Evolutionary conservation across 1,139 yeast genomes (phyloP), one percentile per base, ranked within the genome.

Genomic region (Zygotorulaspora mrakii): DNA sequence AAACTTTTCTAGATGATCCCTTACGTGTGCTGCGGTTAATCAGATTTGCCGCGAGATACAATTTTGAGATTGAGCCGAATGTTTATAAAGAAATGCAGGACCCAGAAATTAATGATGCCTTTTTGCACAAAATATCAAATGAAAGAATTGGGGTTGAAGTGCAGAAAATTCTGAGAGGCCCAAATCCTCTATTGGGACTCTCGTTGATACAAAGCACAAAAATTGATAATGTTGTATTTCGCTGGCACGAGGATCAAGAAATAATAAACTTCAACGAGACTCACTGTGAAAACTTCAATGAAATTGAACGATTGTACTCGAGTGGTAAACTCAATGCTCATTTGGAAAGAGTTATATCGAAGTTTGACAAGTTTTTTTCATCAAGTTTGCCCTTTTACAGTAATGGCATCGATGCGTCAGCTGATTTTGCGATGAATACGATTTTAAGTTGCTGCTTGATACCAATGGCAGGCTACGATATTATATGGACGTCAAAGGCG

Each of bases 1-100:
- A 82, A 54, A 91, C 99, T 0, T 91, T 91, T 56, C 61, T 81
- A 39, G 98, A 91, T 59, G 99, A 91, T 61, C 99, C 99, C 0
- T 70, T 91, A 45, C 72, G 98, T 45, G 94, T 91, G 2, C 65
- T 91, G 43, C 71, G 99, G 47, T 66, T 91, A 42, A 76, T 91
- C 17, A 67, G 99, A 48, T 91, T 91, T 68, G 94, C 96, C 0
- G 73, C 88, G 32, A 76, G 87, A 39, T 87, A 83, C 56, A 71
- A 78, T 39, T 94, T 89, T 56, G 53, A 55, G 0, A 72, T 91
- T 29, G 94, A 81, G 8, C 52, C 64, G 0, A 73, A 70, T 1
- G 79, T 94, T 0, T 64, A 77, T 27, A 55, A 63, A 2, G 86
- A 91, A 2, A 89, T 89, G 95, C 68, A 62, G 32, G 71, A 74